Base-by-base conservation (phyloP, 75 land plant species). In the Azolla pinnata region DNA sequence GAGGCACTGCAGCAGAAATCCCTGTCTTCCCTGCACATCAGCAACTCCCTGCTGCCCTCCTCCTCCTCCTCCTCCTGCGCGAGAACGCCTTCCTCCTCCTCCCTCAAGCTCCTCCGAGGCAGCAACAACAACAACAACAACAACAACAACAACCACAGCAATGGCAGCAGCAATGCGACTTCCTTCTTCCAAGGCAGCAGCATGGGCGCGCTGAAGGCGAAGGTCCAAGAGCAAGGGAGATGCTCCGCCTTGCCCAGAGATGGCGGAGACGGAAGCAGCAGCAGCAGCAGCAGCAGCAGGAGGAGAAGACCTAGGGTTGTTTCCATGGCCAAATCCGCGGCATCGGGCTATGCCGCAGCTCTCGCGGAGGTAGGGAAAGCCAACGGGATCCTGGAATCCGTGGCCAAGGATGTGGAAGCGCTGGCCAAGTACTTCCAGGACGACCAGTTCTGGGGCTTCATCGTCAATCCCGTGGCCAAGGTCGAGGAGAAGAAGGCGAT, bases 261-360 rank as follows among this genome's bases (percentile, higher is more conserved):
- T n/a, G n/a, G n/a, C n/a, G n/a, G n/a, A n/a, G n/a, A n/a, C n/a
- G n/a, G n/a, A n/a, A n/a, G n/a, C n/a, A 29, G 44, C 62, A 19
- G 47, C 12, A 30, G 33, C 4, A 24, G 54, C 29, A 24, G 31
- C 38, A 16, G 53, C 4, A 54, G 56, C n/a, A 12, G 75, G 47
- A 59, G 67, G 56, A 30, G 64, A 71, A 65, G 61, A 50, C 60
- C 62, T 35, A 63, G 56, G 57, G 83, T 79, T 27, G 70, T 81
- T 51, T 72, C 57, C 35, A 83, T 76, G 83, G 38, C 40, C 30
- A 80, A 59, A 48, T 52, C 70, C 0, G 83, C 84, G 30, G 84
- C 89, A 23, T 63, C 59, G 12, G 66, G 72, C 34, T 86, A 86
- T 79, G 98, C 98, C n/a, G 7, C 61, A 28, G 96, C 98, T 27